Percentiles rank a stretch among this genome's conserved stretches.
Evolutionary conservation across 495 filamentous ascomycete genomes (phyloP).

Genomic region (Aspergillus sparsus): DNA sequence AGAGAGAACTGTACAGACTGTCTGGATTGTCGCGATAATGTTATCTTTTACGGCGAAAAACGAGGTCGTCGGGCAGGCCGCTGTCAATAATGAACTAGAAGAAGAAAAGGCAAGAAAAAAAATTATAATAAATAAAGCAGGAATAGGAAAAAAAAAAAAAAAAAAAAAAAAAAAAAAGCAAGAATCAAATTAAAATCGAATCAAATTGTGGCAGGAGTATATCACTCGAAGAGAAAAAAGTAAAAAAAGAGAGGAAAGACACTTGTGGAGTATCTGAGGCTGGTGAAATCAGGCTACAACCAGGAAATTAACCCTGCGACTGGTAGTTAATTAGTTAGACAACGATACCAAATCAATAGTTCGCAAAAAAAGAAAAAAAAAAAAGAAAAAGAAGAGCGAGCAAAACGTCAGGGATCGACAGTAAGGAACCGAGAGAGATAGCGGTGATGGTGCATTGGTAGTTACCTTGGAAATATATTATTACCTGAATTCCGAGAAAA

Average conservation of each 20-base stretch:
- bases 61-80: not conserved
- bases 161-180: not conserved
- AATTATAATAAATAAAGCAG: slow-evolving; percentile 1
- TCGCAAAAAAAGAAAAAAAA: slow-evolving; percentile 9
- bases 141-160: not conserved
- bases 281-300: slow-evolving; percentile 14
- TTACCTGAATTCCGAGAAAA: not conserved
- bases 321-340: slow-evolving; percentile 2
- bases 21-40: not conserved
- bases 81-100: not conserved
- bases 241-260: not conserved
- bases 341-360: slow-evolving; percentile 4
- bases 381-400: not conserved
- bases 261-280: slow-evolving; percentile 13
- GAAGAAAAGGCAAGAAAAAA: not conserved
- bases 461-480: too few species aligned
- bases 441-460: not conserved
- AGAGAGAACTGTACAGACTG: not conserved
- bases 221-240: not conserved
- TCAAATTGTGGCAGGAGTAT: not conserved
- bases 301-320: slow-evolving; percentile 12
- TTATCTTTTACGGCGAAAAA: not conserved
- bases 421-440: slow-evolving; percentile 13
- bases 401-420: slow-evolving; percentile 21
- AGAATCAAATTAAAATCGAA: not conserved